Conservation (phyloP, 495 filamentous ascomycete species). For the Staphylotrichum tortipilum region DNA sequence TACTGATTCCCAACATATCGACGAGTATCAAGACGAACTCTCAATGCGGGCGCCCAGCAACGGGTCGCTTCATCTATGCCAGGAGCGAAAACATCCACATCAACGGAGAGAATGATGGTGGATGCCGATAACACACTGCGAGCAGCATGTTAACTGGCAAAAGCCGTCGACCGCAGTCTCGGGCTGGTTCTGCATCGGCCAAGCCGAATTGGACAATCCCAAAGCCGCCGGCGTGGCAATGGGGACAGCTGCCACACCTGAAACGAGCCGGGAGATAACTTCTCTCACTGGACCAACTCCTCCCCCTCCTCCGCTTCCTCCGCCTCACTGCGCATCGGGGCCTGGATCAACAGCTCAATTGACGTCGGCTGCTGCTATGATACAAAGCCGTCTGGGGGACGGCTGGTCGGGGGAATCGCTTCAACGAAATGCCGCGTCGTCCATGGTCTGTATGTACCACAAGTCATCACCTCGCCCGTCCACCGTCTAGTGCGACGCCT, state of each 20-base stretch:
- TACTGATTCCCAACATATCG: conserved; percentile 31
- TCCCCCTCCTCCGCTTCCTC: conserved; percentile 1
- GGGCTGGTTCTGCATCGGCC: neutral
- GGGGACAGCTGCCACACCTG: neutral
- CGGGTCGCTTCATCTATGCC: conserved; percentile 29
- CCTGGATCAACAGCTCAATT: conserved; percentile 23
- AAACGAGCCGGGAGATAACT: too few relatives aligned
- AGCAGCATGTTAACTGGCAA: conserved; percentile 25
- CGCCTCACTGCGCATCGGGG: conserved; percentile 1
- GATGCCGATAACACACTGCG: conserved; percentile 25
- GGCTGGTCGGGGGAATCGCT: conserved; percentile 12
- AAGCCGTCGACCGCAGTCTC: conserved; percentile 7
- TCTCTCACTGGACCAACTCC: too few relatives aligned
- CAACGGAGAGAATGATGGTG: conserved; percentile 21
- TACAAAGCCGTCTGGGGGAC: conserved; percentile 20
- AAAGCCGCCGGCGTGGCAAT: neutral
- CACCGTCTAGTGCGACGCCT: conserved; percentile 40
- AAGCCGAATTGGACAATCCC: neutral
- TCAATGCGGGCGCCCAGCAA: conserved; percentile 32
- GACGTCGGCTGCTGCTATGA: conserved; percentile 25
- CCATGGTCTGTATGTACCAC: too few relatives aligned
- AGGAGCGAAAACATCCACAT: conserved; percentile 29
- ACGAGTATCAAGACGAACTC: conserved; percentile 23
- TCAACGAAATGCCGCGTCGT: conserved; percentile 15
- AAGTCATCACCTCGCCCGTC: too few relatives aligned